phyloP scores from a whole-genome alignment of 208 protist species.

The Endotrypanum monterogeii region DNA sequence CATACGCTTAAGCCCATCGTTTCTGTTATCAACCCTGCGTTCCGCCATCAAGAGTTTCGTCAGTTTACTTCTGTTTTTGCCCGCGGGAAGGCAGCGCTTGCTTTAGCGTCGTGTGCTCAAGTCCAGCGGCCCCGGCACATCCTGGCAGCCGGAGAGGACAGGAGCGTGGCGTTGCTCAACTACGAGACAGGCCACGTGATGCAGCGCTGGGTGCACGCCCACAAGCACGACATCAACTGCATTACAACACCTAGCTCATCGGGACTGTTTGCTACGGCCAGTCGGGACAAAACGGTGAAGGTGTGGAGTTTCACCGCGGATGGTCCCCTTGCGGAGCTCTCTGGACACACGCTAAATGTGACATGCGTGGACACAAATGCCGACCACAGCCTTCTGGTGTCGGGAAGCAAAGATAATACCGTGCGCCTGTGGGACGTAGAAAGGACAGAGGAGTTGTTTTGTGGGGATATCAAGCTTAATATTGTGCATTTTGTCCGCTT shows the following conservation, averaged over 20 bases:
- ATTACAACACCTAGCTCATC: conserved; percentile 51
- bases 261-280: conserved; percentile 56
- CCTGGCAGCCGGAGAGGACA: conserved; percentile 61
- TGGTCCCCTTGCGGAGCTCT: conserved; percentile 38
- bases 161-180: conserved; percentile 55
- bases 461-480: conserved; percentile 74
- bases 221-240: conserved; percentile 58
- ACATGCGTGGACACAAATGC: conserved; percentile 45
- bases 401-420: conserved; percentile 80
- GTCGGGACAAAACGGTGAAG: conserved; percentile 66
- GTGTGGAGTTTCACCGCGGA: conserved; percentile 59
- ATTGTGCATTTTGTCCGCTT: conserved; percentile 74
- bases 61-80: conserved; percentile 60
- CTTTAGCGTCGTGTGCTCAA: conserved; percentile 57
- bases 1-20: conserved; percentile 53
- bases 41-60: conserved; percentile 46
- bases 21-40: conserved; percentile 30
- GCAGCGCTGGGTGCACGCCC: conserved; percentile 52
- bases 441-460: conserved; percentile 53
- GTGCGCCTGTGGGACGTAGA: conserved; percentile 74
- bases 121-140: conserved; percentile 48
- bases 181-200: conserved; percentile 72
- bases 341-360: conserved; percentile 67
- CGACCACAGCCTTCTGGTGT: conserved; percentile 43
- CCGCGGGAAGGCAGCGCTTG: conserved; percentile 32